Evolutionary conservation across 2,329 filamentous ascomycete genomes (phyloP).

Genomic region (Sporothrix pallida): DNA sequence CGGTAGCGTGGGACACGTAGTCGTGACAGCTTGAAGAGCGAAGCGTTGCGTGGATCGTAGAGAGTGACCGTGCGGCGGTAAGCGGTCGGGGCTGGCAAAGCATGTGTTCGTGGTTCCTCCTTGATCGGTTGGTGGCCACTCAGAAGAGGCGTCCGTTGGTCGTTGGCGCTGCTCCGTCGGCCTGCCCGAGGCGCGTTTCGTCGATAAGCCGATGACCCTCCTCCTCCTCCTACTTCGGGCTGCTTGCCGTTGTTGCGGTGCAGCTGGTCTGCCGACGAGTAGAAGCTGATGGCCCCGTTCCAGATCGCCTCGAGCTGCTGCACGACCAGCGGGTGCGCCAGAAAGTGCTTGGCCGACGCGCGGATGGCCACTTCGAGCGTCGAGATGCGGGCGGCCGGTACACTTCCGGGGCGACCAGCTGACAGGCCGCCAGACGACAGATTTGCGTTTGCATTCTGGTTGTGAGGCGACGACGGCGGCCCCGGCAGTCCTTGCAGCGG

Average conservation of each 20-base stretch:
- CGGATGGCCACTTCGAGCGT: conserved; percentile 88
- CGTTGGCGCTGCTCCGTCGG: conserved; percentile 42
- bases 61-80: conserved; percentile 78
- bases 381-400: conserved; percentile 75
- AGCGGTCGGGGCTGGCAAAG: conserved; percentile 35
- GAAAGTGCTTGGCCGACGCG: conserved; percentile 88
- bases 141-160: conserved; percentile 60
- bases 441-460: neutral
- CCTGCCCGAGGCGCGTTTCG: conserved; percentile 24
- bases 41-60: conserved; percentile 90
- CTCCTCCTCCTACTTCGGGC: conserved; percentile 41
- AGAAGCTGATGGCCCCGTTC: conserved; percentile 94
- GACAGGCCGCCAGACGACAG: conserved; percentile 45
- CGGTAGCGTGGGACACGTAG: conserved; percentile 90
- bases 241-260: conserved; percentile 63
- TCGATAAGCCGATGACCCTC: neutral
- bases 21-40: conserved; percentile 87
- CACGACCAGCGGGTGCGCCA: conserved; percentile 88
- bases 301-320: conserved; percentile 97
- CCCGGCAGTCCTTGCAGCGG: conserved; percentile 80
- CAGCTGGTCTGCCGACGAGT: conserved; percentile 83
- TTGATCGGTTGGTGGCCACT: conserved; percentile 41
- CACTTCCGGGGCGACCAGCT: conserved; percentile 48
- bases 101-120: conserved; percentile 26
- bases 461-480: conserved; percentile 41